These are phyloP conservation scores for Capsella bursapastoris DNA, from an alignment of 345 rosid genomes.

Conservation along the genomic window DNA sequence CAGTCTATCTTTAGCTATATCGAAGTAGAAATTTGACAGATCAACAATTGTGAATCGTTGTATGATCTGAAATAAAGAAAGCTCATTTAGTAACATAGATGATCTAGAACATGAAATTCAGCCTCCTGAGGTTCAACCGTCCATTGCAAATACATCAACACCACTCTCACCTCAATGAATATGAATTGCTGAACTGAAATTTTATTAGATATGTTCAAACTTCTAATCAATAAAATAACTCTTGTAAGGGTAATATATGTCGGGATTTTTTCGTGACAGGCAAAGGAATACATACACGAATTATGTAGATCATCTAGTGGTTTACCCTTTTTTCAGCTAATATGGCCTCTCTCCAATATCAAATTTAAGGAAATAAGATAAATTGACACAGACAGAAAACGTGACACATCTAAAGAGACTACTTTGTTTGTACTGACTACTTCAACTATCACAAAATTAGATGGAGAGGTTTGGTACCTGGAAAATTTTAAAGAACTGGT, in stretches of 20 bases:
- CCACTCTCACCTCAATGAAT: conserved; percentile 15
- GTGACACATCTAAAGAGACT: conserved; percentile 7
- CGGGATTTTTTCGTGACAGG: conserved; percentile 4
- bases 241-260: neutral
- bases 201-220: conserved; percentile 16
- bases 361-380: neutral
- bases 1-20: conserved; percentile 93
- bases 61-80: conserved; percentile 62
- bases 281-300: neutral
- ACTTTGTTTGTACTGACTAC: neutral
- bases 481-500: conserved; percentile 89
- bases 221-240: conserved; percentile 1
- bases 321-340: neutral
- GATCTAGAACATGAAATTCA: conserved; percentile 22
- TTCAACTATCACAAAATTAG: conserved; percentile 8
- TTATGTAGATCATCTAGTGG: neutral
- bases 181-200: neutral
- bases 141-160: conserved; percentile 13
- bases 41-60: conserved; percentile 90
- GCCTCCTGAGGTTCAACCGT: conserved; percentile 20
- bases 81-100: conserved; percentile 2
- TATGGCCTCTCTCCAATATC: neutral
- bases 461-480: conserved; percentile 60
- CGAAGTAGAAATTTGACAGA: conserved; percentile 92
- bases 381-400: neutral